phyloP scores from a whole-genome alignment of 2,329 filamentous ascomycete species.

The Hypoxylon sp. region DNA sequence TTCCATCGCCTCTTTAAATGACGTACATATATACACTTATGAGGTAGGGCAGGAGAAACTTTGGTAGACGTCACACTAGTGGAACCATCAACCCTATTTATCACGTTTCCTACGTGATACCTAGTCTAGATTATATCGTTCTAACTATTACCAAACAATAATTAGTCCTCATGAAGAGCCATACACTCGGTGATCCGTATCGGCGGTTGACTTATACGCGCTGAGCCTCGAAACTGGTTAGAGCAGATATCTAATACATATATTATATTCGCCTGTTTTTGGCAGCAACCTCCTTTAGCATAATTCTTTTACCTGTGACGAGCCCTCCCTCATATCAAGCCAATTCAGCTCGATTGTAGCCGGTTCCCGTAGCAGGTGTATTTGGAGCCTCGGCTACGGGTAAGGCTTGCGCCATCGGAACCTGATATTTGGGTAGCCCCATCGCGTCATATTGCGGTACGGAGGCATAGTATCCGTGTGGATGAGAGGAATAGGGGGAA shows the following conservation, averaged over 20 bases:
- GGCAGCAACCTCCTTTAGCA: background rate
- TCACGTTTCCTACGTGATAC: background rate
- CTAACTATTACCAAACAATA: background rate
- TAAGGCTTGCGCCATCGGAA: constrained; percentile 12
- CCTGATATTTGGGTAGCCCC: constrained; percentile 19
- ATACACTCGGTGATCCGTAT: background rate
- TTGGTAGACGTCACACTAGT: no score
- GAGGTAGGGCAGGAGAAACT: no score
- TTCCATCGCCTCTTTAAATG: background rate
- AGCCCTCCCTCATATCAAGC: constrained; percentile 6
- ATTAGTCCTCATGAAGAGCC: background rate
- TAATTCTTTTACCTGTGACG: background rate
- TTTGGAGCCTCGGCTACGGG: constrained; percentile 28
- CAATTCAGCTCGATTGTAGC: constrained; percentile 40
- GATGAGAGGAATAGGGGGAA: constrained; percentile 6
- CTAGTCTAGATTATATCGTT: background rate
- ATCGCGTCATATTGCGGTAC: constrained; percentile 4
- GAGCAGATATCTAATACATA: no score
- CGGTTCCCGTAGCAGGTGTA: constrained; percentile 32
- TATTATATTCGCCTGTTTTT: background rate
- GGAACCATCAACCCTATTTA: no score
- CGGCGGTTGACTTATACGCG: background rate
- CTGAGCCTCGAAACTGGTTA: background rate
- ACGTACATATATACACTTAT: no score
- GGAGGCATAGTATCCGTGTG: constrained; percentile 5